Base-by-base conservation (phyloP, 352 stramenopile species). In the Phytophthora pluvialis region DNA sequence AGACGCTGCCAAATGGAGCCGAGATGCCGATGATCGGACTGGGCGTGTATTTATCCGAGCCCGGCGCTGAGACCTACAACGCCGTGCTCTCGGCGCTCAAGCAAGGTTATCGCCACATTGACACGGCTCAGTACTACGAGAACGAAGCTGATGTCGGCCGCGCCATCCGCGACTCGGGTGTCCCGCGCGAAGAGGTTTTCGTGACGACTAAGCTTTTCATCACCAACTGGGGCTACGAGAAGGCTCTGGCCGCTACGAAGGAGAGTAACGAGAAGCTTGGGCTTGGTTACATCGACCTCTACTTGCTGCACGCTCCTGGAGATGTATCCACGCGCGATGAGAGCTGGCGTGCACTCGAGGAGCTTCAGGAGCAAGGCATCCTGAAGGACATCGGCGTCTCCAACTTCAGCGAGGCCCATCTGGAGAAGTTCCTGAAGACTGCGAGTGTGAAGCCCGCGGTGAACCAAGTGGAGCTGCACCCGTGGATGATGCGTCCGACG, bases 51-150 rank as follows among this genome's bases (percentile, higher is more conserved):
- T 73, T 76, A 49, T 87, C 69, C 33, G 60, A 75, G 10, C 77
- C 73, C 7, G 80, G 80, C 21, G 55, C 44, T 1, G 72, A 86
- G 56, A 86, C 78, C 21, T 88, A 91, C 67, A 61, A 86, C 55
- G 80, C 78, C 5, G 83, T 91, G 15, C 42, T 61, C 9, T 68
- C 53, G 0, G 83, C 80, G 12, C 67, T 97, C 10, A 62, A 86
- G 28, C 60, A 91, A 6, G 91, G 92, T 33, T 96, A 96, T 60
- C 76, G 92, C n/a, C 88, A 96, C 64, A 95, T 98, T 64, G 92
- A 98, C 67, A 93, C 85, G 5, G 92, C 91, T 7, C 74, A 95
- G 39, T 64, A 86, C 12, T 98, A 97, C 66, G 38, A 87, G 38
- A 98, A 98, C 62, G 89, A 97, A 43, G 70, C 44, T 10, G 84